phyloP scores from a whole-genome alignment of 768 basidiomycete species.

The Suillus spraguei region DNA sequence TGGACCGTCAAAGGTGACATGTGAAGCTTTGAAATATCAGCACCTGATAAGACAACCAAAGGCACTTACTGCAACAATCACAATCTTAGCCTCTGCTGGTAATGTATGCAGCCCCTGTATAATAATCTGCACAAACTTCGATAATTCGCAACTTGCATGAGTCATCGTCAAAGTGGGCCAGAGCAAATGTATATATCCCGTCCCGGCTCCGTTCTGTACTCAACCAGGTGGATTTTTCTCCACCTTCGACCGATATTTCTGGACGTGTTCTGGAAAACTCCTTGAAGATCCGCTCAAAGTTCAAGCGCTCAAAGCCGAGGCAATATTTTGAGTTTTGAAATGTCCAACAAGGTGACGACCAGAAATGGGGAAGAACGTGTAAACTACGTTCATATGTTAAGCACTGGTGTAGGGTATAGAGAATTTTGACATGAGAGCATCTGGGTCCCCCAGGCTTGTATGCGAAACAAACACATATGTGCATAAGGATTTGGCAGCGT shows the following conservation, averaged over 20 bases:
- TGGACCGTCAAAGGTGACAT: not conserved
- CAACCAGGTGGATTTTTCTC: constrained; percentile 57
- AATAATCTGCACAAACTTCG: constrained; percentile 58
- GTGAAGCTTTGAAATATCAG: not conserved
- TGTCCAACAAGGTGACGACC: constrained; percentile 47
- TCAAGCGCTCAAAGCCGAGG: constrained; percentile 49
- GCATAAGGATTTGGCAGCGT: constrained; percentile 48
- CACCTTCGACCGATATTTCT: constrained; percentile 56
- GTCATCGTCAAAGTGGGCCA: constrained; percentile 67
- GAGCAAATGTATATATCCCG: constrained; percentile 58
- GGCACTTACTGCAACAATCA: constrained; percentile 11
- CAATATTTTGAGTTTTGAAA: constrained; percentile 49
- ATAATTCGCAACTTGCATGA: constrained; percentile 57
- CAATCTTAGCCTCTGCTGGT: constrained; percentile 56
- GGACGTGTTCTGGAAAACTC: constrained; percentile 54
- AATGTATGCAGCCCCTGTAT: constrained; percentile 64
- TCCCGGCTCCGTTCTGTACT: constrained; percentile 56
- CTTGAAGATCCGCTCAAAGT: constrained; percentile 46
- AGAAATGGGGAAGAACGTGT: constrained; percentile 55
- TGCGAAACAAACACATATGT: constrained; percentile 50
- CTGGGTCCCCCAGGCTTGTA: constrained; percentile 37
- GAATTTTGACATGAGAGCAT: constrained; percentile 51
- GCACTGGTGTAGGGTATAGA: constrained; percentile 40
- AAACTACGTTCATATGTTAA: constrained; percentile 57
- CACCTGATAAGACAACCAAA: not conserved